Evolutionary conservation across 352 stramenopile species (phyloP), one percentile per base, ranked within the genome.

Genomic region (Aphanomyces stellatus): DNA sequence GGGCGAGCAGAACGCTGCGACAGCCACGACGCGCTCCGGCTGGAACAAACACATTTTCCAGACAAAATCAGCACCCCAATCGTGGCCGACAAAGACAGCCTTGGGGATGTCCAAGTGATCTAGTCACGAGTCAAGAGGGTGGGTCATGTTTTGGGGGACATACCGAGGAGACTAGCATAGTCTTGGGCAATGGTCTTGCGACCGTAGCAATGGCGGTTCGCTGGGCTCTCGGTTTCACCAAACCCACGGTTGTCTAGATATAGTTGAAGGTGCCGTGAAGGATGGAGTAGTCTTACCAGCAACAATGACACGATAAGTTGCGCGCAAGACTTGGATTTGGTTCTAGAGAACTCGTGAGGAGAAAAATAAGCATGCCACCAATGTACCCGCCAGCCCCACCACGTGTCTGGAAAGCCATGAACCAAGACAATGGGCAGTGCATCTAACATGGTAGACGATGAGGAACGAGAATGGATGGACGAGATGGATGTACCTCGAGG

Each of bases 31-130:
- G 8, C 82, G 80, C 25, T 76, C 19, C 17, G 80, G 77, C 51
- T 88, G 76, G 71, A 84, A 87, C 11, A 87, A 72, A 19, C 74
- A 85, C 74, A 91, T 87, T 65, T 75, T 78, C 77, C 78, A 91
- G 35, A 85, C 79, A 61, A 81, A 74, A 13, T 71, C 69, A 24
- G 79, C 82, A 57, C 82, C 82, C 82, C 82, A 91, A 55, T 91
- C 80, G 65, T 91, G 82, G 40, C 82, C 82, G 48, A 87, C 76
- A 48, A 91, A 82, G 48, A 89, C 81, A 10, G 78, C 79, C 51
- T 85, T 77, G 25, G 81, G 60, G 25, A 90, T 85, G 11, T 87
- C 71, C 31, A 92, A 60, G 22, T 71, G 69, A 53, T 92, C 81
- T 86, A 43, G 13, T 66, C 33, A n/a, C n/a, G n/a, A n/a, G n/a